A percentile compares a stretch with the other conserved stretches of the same genome.
Evolutionary conservation across 257 asterid genomes (phyloP).

Genomic region (Gynochthodes officinalis): DNA sequence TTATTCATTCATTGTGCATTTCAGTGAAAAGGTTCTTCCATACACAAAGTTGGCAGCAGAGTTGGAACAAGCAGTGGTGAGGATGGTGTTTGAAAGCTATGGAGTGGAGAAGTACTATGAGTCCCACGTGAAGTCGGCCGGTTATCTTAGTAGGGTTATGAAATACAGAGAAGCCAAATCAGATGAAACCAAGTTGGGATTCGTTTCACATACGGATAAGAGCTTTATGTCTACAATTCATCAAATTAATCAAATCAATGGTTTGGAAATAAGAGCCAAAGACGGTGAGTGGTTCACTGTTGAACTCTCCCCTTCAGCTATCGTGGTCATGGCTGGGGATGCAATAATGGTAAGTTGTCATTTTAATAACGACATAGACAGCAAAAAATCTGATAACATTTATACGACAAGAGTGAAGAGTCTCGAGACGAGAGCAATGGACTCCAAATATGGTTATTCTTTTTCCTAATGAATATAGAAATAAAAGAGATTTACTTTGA

Average conservation of each 20-base stretch:
- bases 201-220: slow-evolving; percentile 73
- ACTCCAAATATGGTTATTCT: no score
- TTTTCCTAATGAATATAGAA: no score
- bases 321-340: slow-evolving; percentile 83
- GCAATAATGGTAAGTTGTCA: slow-evolving; percentile 66
- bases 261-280: slow-evolving; percentile 55
- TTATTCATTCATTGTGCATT: background rate
- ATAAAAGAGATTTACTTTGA: no score
- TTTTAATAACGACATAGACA: no score
- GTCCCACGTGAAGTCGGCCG: slow-evolving; percentile 31
- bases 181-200: slow-evolving; percentile 46
- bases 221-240: slow-evolving; percentile 70
- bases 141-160: slow-evolving; percentile 58
- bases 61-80: slow-evolving; percentile 44
- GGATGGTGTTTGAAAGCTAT: slow-evolving; percentile 67
- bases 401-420: no score
- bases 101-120: slow-evolving; percentile 56
- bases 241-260: slow-evolving; percentile 59
- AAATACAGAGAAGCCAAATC: slow-evolving; percentile 45
- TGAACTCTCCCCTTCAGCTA: slow-evolving; percentile 44
- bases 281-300: slow-evolving; percentile 70
- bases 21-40: slow-evolving; percentile 35
- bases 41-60: slow-evolving; percentile 60
- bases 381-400: no score
- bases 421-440: no score